Conservation (phyloP, 345 rosid species). For the Hypericum androsaemum region DNA sequence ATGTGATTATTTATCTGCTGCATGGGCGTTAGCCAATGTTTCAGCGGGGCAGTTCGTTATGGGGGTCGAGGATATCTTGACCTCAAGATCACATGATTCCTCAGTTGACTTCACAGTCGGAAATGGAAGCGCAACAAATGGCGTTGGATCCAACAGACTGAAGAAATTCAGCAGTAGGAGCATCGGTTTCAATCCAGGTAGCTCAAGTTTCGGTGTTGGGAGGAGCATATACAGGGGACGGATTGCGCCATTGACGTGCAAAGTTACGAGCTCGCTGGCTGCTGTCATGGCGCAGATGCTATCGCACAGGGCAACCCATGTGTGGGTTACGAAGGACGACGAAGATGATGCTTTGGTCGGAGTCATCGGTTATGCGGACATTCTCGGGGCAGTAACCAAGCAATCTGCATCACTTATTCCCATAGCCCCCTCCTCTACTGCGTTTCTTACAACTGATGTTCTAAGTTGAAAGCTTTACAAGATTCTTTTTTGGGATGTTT, state of each 20-base stretch:
- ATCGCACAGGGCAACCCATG: constrained; percentile 86
- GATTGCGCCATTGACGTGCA: constrained; percentile 90
- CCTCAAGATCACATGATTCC: constrained; percentile 47
- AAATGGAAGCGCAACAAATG: constrained; percentile 20
- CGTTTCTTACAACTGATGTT: too few relatives aligned
- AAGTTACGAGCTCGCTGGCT: constrained; percentile 68
- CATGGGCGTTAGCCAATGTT: constrained; percentile 91
- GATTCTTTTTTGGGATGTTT: too few relatives aligned
- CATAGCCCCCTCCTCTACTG: too few relatives aligned
- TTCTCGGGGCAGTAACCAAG: constrained; percentile 72
- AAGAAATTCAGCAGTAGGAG: constrained; percentile 83
- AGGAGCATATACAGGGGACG: constrained; percentile 93
- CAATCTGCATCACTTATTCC: constrained; percentile 37
- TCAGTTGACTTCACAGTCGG: constrained; percentile 32
- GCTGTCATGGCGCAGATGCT: constrained; percentile 99
- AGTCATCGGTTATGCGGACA: constrained; percentile 76
- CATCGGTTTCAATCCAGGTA: constrained; percentile 69
- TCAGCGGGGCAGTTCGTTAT: constrained; percentile 90
- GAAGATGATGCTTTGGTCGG: constrained; percentile 75
- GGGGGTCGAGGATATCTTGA: constrained; percentile 81
- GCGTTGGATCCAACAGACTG: constrained; percentile 34
- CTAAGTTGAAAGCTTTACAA: too few relatives aligned
- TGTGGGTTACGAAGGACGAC: constrained; percentile 86
- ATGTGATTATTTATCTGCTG: constrained; percentile 84
- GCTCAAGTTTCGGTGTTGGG: constrained; percentile 41